Evolutionary conservation across 1,139 yeast species (phyloP), one percentile per base, ranked within the genome.

Genomic region (Hemisphaericaspora subhashii): DNA sequence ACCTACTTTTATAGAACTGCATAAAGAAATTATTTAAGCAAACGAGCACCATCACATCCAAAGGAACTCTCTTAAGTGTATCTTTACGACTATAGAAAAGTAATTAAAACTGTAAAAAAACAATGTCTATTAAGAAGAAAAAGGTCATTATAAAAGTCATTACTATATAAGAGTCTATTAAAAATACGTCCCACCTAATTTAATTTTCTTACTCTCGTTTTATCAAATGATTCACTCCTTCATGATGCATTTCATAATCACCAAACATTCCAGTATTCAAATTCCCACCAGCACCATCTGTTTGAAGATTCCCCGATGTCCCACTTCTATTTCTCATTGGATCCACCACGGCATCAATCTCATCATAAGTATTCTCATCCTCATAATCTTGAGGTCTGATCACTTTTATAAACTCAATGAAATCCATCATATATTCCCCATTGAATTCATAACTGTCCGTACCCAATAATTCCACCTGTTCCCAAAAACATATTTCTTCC

Each of bases 381-480:
- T 54, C 56, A 45, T 54, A 72, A 48, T 73, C 79, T 26, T 61
- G 63, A 0, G 79, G 78, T 32, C 63, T 57, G 8, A 73, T 50
- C 2, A 64, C 65, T 42, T 70, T 64, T 33, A 72, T 64, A 46
- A 71, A 74, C 47, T 74, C 79, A 57, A 71, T 64, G 43, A 61
- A 73, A 52, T 74, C 77, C 62, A 61, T 63, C 41, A 71, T 66
- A 43, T 62, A 65, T 51, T 78, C 83, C n/a, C 79, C 79, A 47
- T 66, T 64, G 41, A 76, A 75, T 51, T 77, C 81, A 39, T 68
- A 67, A 25, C 62, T 49, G 50, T 78, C 83, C 2, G 76, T 55
- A 1, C 83, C 83, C 22, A 62, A 48, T n/a, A 72, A 41, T 51
- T 78, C 83, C 3, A 57, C 60, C 31, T 52, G 50, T 46, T 68